A percentile compares a stretch with the other conserved stretches of the same genome.
phyloP scores from a whole-genome alignment of 495 filamentous ascomycete species.

The Talaromyces thailandensis region DNA sequence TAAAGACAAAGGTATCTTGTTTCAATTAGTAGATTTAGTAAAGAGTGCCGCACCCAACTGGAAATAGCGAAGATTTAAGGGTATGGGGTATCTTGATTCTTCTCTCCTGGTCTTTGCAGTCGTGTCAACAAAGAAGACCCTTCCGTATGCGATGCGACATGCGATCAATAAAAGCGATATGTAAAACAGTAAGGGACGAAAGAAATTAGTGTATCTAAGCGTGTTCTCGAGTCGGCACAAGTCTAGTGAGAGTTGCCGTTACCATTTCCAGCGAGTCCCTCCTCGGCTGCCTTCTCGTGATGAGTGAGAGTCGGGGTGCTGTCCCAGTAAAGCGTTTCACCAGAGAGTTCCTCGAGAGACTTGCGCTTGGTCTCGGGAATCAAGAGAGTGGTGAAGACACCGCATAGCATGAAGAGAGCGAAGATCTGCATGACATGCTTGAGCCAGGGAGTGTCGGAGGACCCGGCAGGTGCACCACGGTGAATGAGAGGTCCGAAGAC shows the following conservation, averaged over 20 bases:
- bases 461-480: conserved; percentile 25
- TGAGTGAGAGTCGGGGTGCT: not conserved
- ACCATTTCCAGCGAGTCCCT: not conserved
- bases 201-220: not conserved
- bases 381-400: conserved; percentile 52
- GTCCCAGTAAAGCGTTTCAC: conserved; percentile 23
- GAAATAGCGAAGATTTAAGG: not conserved
- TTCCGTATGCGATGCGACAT: not conserved
- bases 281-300: conserved; percentile 2
- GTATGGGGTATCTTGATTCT: not conserved
- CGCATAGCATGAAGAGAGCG: conserved; percentile 70
- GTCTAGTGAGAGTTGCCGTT: conserved; percentile 5
- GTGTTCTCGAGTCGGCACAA: not conserved
- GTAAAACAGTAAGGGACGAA: conserved; percentile 4
- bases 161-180: not conserved
- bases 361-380: conserved; percentile 72
- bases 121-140: too few species aligned
- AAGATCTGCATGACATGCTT: conserved; percentile 77
- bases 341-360: conserved; percentile 52
- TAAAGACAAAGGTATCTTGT: too few species aligned
- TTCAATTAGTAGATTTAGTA: not conserved
- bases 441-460: conserved; percentile 51
- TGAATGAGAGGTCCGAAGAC: conserved; percentile 39
- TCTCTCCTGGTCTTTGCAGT: not conserved
- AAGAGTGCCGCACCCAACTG: not conserved